Base-by-base conservation (phyloP, 768 basidiomycete genomes). In the Termitomyces sp. region DNA sequence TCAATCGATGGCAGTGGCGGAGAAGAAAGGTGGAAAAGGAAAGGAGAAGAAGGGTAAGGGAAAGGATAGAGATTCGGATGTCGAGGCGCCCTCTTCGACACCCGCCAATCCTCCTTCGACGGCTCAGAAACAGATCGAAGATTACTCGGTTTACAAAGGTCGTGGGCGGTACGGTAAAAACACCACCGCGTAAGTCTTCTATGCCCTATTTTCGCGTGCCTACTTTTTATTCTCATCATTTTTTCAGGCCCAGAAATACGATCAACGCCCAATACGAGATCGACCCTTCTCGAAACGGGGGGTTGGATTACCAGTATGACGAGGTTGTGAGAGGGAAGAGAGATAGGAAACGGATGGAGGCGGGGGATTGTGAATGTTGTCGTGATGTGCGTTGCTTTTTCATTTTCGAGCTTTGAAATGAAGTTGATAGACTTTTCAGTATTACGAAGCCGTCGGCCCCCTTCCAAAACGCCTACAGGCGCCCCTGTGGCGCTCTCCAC, bases 291-390 rank as follows among this genome's bases (percentile, higher is more conserved):
- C 74, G 71, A 36, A 96, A 96, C 67, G 76, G 78, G 0, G 93
- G 91, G 0, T 46, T 83, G 10, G 72, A 75, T 43, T 88, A 81
- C 68, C 85, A 87, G 62, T 96, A 81, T 65, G 88, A 93, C 44
- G 85, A 87, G 49, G 91, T 93, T 16, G 88, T 92, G 13, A 77
- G 93, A 27, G 78, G 76, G 40, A 87, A 80, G 64, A 81, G 82
- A 18, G 82, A 83, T 34, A 77, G 95, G 33, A 79, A 78, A 62
- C 74, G 75, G 52, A 79, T 96, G 78, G 79, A 88, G 50, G 94
- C 82, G 4, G 84, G 79, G 2, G 91, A 93, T 61, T 96, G 93
- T 68, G 89, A 91, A 61, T 88, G 86, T 58, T 96, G 94, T 68
- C 82, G 77, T 40, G 87, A 86, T 49, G 93, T 92, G 65, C 57